These are phyloP conservation scores for Fomitopsis schrenkii DNA, from an alignment of 1,284 basidiomycete genomes.

Conservation along the genomic window DNA sequence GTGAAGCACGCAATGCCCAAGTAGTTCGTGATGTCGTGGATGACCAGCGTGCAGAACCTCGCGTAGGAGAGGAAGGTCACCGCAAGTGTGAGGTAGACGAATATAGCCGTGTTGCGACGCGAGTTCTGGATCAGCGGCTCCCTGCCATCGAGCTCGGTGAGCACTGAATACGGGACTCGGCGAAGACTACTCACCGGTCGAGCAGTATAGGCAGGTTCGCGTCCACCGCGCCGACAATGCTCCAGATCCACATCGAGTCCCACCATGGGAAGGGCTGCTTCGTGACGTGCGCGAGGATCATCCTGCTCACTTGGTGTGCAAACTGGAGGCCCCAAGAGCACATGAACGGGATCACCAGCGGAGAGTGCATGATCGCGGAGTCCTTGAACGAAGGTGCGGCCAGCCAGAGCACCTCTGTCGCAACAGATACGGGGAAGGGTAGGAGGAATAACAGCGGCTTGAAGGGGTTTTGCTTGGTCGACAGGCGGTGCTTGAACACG, in stretches of 20 bases:
- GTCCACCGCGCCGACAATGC: slow-evolving; percentile 75
- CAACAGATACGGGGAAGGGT: slow-evolving; percentile 73
- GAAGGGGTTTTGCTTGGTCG: slow-evolving; percentile 32
- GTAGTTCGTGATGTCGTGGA: slow-evolving; percentile 83
- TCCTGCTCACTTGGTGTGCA: slow-evolving; percentile 83
- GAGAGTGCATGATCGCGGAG: slow-evolving; percentile 55
- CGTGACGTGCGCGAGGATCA: slow-evolving; percentile 94
- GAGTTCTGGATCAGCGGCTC: slow-evolving; percentile 68
- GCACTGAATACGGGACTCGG: slow-evolving; percentile 7
- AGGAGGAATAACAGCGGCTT: slow-evolving; percentile 73
- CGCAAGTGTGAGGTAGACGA: slow-evolving; percentile 67
- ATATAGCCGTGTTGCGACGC: slow-evolving; percentile 52
- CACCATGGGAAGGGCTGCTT: slow-evolving; percentile 81
- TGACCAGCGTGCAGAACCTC: slow-evolving; percentile 79
- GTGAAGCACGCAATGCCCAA: slow-evolving; percentile 90
- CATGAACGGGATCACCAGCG: slow-evolving; percentile 83
- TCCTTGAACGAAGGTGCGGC: slow-evolving; percentile 56
- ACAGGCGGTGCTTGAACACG: slow-evolving; percentile 53
- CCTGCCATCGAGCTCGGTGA: slow-evolving; percentile 29
- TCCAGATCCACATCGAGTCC: slow-evolving; percentile 87
- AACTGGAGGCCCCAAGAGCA: slow-evolving; percentile 89
- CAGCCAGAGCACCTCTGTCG: slow-evolving; percentile 80
- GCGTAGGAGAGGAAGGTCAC: slow-evolving; percentile 71
- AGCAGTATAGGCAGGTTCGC: slow-evolving; percentile 73
- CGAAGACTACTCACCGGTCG: slow-evolving; percentile 48